Percentiles rank a stretch among this genome's conserved stretches.
Evolutionary conservation across 2,329 filamentous ascomycete species (phyloP).

Genomic region (Aureobasidium sp.): DNA sequence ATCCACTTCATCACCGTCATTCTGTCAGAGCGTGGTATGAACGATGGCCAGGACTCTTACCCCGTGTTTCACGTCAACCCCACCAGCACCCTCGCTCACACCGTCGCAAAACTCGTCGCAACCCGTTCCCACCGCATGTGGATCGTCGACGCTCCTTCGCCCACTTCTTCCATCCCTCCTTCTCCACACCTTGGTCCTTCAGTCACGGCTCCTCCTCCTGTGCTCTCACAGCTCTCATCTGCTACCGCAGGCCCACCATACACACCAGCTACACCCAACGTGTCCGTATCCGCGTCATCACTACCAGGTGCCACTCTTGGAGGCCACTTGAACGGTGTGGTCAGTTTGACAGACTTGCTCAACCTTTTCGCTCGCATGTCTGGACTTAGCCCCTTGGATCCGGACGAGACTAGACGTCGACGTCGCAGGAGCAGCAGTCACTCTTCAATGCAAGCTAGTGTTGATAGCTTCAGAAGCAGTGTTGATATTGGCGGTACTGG

Average conservation of each 20-base stretch:
- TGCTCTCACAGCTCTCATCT: conserved; percentile 16
- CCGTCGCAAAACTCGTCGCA: conserved; percentile 88
- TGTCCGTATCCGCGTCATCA: conserved; percentile 59
- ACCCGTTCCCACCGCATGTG: conserved; percentile 91
- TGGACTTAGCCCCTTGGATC: conserved; percentile 74
- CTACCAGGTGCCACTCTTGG: conserved; percentile 72
- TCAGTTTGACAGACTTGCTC: conserved; percentile 85
- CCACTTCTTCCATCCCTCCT: conserved; percentile 66
- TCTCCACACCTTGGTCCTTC: conserved; percentile 49
- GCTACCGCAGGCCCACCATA: conserved; percentile 30
- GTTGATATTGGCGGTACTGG: not conserved
- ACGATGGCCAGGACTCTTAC: conserved; percentile 87
- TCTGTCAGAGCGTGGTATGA: conserved; percentile 77
- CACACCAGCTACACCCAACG: conserved; percentile 37
- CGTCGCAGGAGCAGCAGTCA: conserved; percentile 72
- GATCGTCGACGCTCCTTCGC: conserved; percentile 83
- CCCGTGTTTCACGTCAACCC: conserved; percentile 94
- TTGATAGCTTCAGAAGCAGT: conserved; percentile 32
- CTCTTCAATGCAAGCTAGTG: conserved; percentile 34
- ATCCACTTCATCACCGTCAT: conserved; percentile 97
- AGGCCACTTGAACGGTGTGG: conserved; percentile 77
- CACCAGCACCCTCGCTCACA: conserved; percentile 87
- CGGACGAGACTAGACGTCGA: conserved; percentile 66
- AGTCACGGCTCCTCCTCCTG: not conserved
- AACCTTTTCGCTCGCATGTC: conserved; percentile 83